Evolutionary conservation across 2,329 filamentous ascomycete genomes (phyloP).

Genomic region (Phoma herbarum): DNA sequence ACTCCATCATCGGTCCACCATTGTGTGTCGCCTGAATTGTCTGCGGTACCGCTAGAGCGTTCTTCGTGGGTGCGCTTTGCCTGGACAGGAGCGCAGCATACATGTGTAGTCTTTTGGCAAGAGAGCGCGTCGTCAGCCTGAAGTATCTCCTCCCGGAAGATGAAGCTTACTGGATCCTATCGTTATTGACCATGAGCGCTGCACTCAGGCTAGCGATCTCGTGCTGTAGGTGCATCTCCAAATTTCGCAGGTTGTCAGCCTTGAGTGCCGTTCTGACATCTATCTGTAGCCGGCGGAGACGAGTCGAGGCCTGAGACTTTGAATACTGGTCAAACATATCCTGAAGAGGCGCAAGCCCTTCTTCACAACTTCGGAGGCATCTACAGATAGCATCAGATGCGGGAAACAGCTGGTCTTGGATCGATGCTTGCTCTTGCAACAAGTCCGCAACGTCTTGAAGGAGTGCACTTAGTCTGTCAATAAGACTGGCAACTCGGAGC

Average conservation of each 20-base stretch:
- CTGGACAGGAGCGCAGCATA: neutral
- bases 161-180: neutral
- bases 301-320: neutral
- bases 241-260: neutral
- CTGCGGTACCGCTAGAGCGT: neutral
- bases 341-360: neutral
- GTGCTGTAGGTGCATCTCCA: neutral
- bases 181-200: neutral
- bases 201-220: neutral
- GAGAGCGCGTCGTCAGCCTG: neutral
- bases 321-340: neutral
- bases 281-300: neutral
- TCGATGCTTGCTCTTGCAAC: neutral
- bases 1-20: neutral
- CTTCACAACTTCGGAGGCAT: neutral
- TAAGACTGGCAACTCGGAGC: neutral
- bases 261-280: neutral
- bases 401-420: neutral
- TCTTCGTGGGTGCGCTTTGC: neutral
- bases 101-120: neutral
- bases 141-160: neutral
- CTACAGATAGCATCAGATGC: neutral
- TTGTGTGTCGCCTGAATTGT: neutral
- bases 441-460: neutral
- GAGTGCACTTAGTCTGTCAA: neutral